Evolutionary conservation across 2,329 filamentous ascomycete genomes (phyloP), one percentile per base, ranked within the genome.

Genomic region (Fusarium chaquense): DNA sequence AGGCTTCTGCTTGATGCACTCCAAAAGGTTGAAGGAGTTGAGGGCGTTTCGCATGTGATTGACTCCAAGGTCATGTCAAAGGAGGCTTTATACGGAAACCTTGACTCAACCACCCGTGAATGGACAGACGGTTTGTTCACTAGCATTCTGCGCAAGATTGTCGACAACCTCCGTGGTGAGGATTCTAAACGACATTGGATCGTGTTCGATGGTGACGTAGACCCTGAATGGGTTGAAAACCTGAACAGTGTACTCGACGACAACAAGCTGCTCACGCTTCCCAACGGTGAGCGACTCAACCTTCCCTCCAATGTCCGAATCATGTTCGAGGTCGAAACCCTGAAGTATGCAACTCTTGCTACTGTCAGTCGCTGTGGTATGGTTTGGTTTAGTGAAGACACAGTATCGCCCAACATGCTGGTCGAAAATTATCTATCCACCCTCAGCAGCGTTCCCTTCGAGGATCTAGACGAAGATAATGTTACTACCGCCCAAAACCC

Each of bases 51-150:
- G 71, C 96, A 99, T 77, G 93, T 99, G 59, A 99, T 99, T 73
- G 96, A 99, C 80, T 97, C 95, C 41, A 99, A 99, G 83, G 97
- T 99, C 80, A 99, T 99, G 96, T 97, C 94, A 54, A 99, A 99
- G 82, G 96, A 99, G 82, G 93, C 93, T 26, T 85, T 99, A 6
- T 99, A 99, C 76, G 96, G 96, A 77, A 98, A 90, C 74, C 86
- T 99, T 50, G 96, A 99, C 79, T 94, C 93, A 62, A 99, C 96
- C 4, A 99, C 96, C 3, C 90, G 96, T 75, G 96, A 99, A 81
- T 99, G 96, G 96, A 99, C 96, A 0, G 97, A 99, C 75, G 96
- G 96, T 80, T 86, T 99, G 13, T 99, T 99, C 79, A 99, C 96
- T 11, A 97, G 95, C 78, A 99, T 98, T 70, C 85, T 99, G 43